Evolutionary conservation across 768 basidiomycete species (phyloP).

Genomic region (Psilocybe cyanescens): DNA sequence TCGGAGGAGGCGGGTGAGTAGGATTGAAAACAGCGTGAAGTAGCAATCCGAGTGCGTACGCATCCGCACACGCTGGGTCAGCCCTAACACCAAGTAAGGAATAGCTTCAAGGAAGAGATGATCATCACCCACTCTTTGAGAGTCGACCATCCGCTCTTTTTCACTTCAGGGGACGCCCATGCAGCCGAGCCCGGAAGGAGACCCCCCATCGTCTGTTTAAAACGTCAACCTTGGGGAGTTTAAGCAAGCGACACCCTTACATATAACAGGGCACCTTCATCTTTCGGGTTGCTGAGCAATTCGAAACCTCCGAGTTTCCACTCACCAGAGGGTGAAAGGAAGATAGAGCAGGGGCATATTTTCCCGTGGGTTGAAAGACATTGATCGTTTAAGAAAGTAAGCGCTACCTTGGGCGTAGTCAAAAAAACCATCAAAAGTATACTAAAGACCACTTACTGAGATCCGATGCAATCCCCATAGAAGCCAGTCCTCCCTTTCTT

Average conservation of each 20-base stretch:
- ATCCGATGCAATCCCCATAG: conserved; percentile 93
- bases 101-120: background rate
- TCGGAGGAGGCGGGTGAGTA: conserved; percentile 68
- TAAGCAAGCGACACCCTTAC: conserved; percentile 45
- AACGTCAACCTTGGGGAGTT: conserved; percentile 3
- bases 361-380: conserved; percentile 85
- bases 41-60: conserved; percentile 87
- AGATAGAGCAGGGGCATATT: conserved; percentile 74
- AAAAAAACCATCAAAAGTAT: background rate
- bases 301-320: conserved; percentile 98
- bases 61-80: conserved; percentile 71
- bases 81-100: conserved; percentile 32
- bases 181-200: conserved; percentile 61
- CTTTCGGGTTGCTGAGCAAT: conserved; percentile 80
- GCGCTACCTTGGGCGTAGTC: conserved; percentile 63
- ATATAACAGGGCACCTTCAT: conserved; percentile 79
- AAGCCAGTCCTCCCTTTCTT: conserved; percentile 84
- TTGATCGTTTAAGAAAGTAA: conserved; percentile 88
- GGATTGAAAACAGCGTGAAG: conserved; percentile 91
- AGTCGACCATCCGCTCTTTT: conserved; percentile 81
- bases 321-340: conserved; percentile 92
- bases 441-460: conserved; percentile 58
- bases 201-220: conserved; percentile 54
- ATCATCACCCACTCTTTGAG: conserved; percentile 75
- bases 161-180: conserved; percentile 84